Evolutionary conservation across 352 stramenopile genomes (phyloP).

Genomic region (Phytophthora pini): DNA sequence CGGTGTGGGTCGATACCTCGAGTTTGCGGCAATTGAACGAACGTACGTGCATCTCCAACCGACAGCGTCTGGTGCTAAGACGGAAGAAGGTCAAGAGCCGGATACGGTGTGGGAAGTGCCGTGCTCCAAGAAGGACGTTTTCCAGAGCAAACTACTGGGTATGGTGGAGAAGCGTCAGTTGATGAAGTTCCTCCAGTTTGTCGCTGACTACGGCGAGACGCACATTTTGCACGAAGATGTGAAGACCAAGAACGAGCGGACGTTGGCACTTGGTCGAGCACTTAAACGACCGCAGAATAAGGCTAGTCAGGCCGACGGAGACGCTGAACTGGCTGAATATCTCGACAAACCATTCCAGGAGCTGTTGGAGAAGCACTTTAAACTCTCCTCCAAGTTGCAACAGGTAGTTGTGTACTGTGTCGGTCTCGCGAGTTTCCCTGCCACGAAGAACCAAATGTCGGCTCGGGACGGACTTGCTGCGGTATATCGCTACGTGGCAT

Average conservation of each 20-base stretch:
- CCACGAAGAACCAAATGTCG: conserved; percentile 56
- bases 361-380: conserved; percentile 75
- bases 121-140: conserved; percentile 92
- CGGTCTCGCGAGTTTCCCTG: conserved; percentile 69
- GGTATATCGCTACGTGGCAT: conserved; percentile 72
- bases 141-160: conserved; percentile 83
- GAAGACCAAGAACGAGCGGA: conserved; percentile 86
- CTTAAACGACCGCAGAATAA: conserved; percentile 91
- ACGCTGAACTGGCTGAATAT: conserved; percentile 43
- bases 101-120: conserved; percentile 82
- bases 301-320: conserved; percentile 45
- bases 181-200: conserved; percentile 93
- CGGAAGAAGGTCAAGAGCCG: conserved; percentile 7
- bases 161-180: conserved; percentile 90
- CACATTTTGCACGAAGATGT: conserved; percentile 79
- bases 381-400: conserved; percentile 79
- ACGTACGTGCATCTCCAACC: conserved; percentile 75
- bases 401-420: conserved; percentile 90
- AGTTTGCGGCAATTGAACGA: conserved; percentile 88
- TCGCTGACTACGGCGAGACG: conserved; percentile 84
- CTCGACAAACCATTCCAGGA: conserved; percentile 72
- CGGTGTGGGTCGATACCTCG: conserved; percentile 85
- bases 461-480: conserved; percentile 54
- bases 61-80: conserved; percentile 11
- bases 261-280: conserved; percentile 75